These are phyloP conservation scores for Tetrapisispora phaffii DNA, from an alignment of 805 yeast genomes.

Conservation along the genomic window DNA sequence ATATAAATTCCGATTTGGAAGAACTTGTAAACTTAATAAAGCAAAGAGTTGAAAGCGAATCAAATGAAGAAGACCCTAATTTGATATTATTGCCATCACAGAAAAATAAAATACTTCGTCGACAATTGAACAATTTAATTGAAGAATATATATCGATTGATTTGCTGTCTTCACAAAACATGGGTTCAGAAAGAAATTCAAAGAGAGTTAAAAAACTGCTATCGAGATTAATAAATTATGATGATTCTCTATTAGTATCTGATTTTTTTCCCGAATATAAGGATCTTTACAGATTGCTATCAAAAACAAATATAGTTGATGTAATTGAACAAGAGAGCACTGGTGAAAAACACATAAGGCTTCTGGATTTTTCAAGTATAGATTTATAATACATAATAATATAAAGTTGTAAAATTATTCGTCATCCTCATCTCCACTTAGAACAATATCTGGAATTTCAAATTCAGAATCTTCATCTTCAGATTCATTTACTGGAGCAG, in stretches of 20 bases:
- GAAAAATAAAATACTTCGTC: slow-evolving; percentile 8
- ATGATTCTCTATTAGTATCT: slow-evolving; percentile 7
- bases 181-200: slow-evolving; percentile 2
- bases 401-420: slow-evolving; percentile 2
- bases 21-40: slow-evolving; percentile 5
- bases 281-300: slow-evolving; percentile 15
- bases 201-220: slow-evolving; percentile 6
- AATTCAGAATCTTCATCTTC: slow-evolving; percentile 23
- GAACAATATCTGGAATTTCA: slow-evolving; percentile 24
- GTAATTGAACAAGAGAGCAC: slow-evolving; percentile 1
- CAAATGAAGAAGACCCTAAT: background rate
- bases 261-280: slow-evolving; percentile 13
- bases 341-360: slow-evolving; percentile 8
- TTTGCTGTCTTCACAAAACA: slow-evolving; percentile 5
- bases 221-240: slow-evolving; percentile 12
- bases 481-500: background rate
- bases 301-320: slow-evolving; percentile 11
- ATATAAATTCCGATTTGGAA: slow-evolving; percentile 13
- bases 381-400: background rate
- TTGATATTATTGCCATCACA: background rate
- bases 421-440: slow-evolving; percentile 14
- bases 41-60: background rate
- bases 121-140: slow-evolving; percentile 8
- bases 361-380: slow-evolving; percentile 13
- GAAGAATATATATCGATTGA: slow-evolving; percentile 12